Percentiles rank a stretch among this genome's conserved stretches.
These are phyloP conservation scores for Tylopilus balloui DNA, from an alignment of 768 basidiomycete genomes.

Conservation along the genomic window DNA sequence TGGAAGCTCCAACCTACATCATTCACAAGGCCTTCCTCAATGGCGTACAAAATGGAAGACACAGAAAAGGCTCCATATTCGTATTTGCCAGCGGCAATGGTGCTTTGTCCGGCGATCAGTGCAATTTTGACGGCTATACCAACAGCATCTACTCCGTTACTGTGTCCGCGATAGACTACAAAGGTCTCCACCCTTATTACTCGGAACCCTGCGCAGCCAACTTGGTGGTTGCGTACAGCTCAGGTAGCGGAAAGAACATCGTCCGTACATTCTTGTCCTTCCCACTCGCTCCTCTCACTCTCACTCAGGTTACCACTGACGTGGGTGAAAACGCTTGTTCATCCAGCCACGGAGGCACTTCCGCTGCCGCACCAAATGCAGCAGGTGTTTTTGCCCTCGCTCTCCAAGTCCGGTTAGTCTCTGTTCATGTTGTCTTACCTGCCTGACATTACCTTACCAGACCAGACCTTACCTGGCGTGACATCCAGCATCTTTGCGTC, in stretches of 20 bases:
- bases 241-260: conserved; percentile 89
- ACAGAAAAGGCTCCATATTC: conserved; percentile 87
- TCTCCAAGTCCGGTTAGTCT: conserved; percentile 71
- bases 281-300: conserved; percentile 12
- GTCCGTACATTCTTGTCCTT: conserved; percentile 45
- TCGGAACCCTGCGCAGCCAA: conserved; percentile 98
- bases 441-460: conserved; percentile 36
- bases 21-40: conserved; percentile 94
- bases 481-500: conserved; percentile 87
- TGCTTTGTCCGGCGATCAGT: conserved; percentile 86
- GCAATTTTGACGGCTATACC: conserved; percentile 99
- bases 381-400: conserved; percentile 92
- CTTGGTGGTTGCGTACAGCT: conserved; percentile 94
- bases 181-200: conserved; percentile 93
- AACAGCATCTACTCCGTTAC: conserved; percentile 97
- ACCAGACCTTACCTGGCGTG: conserved; percentile 95
- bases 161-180: conserved; percentile 90
- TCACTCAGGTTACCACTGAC: conserved; percentile 84
- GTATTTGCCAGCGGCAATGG: conserved; percentile 99
- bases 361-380: conserved; percentile 95
- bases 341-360: conserved; percentile 86
- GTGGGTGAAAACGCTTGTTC: conserved; percentile 82
- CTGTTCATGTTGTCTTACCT: conserved; percentile 1
- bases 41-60: conserved; percentile 85
- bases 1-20: conserved; percentile 90